Percentiles rank a stretch among this genome's conserved stretches.
phyloP scores from a whole-genome alignment of 73 alveolate genomes.

The Uronychia setigera region DNA sequence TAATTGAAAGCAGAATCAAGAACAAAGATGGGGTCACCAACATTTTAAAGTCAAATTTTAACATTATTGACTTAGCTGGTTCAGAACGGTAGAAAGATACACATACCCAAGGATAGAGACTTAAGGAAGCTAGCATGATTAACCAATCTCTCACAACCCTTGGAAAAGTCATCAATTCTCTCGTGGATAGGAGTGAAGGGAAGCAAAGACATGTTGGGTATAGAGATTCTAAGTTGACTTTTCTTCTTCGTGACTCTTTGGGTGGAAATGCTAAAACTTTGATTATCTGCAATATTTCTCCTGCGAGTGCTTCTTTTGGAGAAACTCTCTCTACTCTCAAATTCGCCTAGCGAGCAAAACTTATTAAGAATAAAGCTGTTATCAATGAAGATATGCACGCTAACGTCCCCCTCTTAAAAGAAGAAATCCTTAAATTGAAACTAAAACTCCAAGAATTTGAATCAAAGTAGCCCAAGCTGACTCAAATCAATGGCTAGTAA shows the following conservation, averaged over 20 bases:
- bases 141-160: constrained; percentile 92
- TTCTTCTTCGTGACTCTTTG: constrained; percentile 83
- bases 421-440: neutral
- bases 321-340: constrained; percentile 81
- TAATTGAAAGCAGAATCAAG: constrained; percentile 50
- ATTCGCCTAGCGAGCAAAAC: constrained; percentile 89
- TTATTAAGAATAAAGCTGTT: constrained; percentile 74
- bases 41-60: constrained; percentile 74
- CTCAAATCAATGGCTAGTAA: neutral
- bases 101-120: constrained; percentile 91
- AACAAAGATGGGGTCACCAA: constrained; percentile 48
- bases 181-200: constrained; percentile 70
- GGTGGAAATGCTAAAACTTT: constrained; percentile 97
- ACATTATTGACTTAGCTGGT: constrained; percentile 98
- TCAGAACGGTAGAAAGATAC: constrained; percentile 92
- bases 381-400: constrained; percentile 53
- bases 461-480: neutral
- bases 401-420: neutral
- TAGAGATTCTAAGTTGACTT: constrained; percentile 91
- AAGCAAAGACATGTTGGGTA: constrained; percentile 64
- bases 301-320: constrained; percentile 51
- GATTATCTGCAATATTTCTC: constrained; percentile 67
- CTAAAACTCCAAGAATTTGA: neutral
- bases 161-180: constrained; percentile 88
- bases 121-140: constrained; percentile 96